These are phyloP conservation scores for Monocercomonoides exilis DNA, from an alignment of 78 protist species.

Conservation along the genomic window DNA sequence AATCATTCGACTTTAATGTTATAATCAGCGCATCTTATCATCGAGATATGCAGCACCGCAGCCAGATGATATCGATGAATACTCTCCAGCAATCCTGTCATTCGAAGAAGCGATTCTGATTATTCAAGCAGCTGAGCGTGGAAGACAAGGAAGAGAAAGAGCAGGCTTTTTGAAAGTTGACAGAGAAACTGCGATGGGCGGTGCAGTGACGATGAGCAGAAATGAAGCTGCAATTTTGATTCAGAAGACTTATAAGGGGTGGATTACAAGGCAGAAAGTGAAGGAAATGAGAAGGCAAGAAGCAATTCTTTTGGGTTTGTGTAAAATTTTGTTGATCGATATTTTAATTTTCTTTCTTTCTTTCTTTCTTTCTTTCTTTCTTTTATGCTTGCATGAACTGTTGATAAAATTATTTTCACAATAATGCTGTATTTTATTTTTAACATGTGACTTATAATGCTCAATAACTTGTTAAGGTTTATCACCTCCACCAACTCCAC, in stretches of 20 bases:
- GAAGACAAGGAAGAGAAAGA: background rate
- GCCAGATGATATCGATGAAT: background rate
- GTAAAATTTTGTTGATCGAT: background rate
- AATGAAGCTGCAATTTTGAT: background rate
- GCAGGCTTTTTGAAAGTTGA: background rate
- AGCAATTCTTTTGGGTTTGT: background rate
- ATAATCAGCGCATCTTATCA: background rate
- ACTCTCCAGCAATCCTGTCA: background rate
- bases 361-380: no score
- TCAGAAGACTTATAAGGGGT: background rate
- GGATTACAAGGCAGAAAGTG: background rate
- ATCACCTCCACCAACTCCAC: no score
- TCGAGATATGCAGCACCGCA: background rate
- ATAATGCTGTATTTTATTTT: no score
- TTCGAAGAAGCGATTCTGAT: conserved; percentile 1
- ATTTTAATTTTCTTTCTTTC: no score
- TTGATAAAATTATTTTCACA: no score
- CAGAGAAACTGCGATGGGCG: background rate
- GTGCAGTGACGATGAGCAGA: background rate
- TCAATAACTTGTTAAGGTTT: no score
- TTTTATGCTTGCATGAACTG: no score
- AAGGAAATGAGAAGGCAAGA: background rate
- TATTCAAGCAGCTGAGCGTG: background rate
- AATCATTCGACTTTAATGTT: background rate
- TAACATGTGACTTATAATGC: no score